Evolutionary conservation across 345 rosid genomes (phyloP).

Genomic region (Gossypium herbaceum): DNA sequence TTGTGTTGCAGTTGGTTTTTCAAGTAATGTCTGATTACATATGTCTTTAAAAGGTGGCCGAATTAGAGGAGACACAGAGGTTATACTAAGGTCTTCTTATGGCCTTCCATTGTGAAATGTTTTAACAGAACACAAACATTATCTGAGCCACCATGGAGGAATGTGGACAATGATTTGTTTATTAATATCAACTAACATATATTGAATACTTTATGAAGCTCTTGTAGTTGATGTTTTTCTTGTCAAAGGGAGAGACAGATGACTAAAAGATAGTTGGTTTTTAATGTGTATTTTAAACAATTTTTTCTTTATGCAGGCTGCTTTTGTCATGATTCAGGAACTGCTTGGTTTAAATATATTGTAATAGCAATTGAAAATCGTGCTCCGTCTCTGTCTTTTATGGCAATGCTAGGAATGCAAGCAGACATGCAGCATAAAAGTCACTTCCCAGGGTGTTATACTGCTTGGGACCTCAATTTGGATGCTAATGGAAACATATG

Average conservation of each 20-base stretch:
- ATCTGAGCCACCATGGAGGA: background rate
- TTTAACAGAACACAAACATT: background rate
- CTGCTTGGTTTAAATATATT: background rate
- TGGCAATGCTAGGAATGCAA: slow-evolving; percentile 33
- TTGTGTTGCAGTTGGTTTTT: background rate
- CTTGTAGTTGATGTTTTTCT: too few species aligned
- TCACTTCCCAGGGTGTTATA: slow-evolving; percentile 24
- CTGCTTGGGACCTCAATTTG: slow-evolving; percentile 26
- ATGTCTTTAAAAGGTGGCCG: background rate
- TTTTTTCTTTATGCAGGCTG: slow-evolving; percentile 23
- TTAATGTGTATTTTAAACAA: background rate
- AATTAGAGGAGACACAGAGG: background rate
- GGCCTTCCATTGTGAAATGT: background rate
- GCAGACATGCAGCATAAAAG: slow-evolving; percentile 37
- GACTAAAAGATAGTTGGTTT: background rate
- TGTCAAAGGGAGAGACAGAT: too few species aligned
- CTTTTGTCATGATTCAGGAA: slow-evolving; percentile 7
- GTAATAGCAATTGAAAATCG: slow-evolving; percentile 3
- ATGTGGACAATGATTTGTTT: background rate
- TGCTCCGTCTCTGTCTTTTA: slow-evolving; percentile 3
- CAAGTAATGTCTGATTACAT: background rate
- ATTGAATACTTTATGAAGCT: too few species aligned
- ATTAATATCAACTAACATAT: background rate
- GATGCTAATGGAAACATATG: slow-evolving; percentile 24
- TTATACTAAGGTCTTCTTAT: background rate